Conservation (phyloP, 345 rosid genomes). For the Aquilaria yunnanensis region DNA sequence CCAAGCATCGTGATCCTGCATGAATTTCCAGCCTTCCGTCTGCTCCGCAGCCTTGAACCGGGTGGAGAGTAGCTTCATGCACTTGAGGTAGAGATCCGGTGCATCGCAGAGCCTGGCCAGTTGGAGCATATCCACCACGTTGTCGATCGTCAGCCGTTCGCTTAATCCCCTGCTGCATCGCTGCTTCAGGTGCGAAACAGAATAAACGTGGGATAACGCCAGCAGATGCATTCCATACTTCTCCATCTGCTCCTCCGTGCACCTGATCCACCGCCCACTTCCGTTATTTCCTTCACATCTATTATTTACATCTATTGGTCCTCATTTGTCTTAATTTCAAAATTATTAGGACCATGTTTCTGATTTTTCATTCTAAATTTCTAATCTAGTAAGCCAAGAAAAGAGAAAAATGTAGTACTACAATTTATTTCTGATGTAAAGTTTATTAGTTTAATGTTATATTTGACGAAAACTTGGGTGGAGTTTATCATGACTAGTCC, state of each 20-base stretch:
- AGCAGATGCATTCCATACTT: conserved; percentile 68
- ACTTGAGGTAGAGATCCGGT: conserved; percentile 56
- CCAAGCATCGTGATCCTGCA: conserved; percentile 64
- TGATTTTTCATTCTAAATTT: too few species aligned
- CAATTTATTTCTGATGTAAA: too few species aligned
- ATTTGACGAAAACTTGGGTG: too few species aligned
- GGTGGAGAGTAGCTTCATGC: conserved; percentile 43
- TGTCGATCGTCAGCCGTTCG: conserved; percentile 47
- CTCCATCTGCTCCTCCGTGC: conserved; percentile 54
- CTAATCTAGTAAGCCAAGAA: too few species aligned
- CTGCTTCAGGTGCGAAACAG: conserved; percentile 64
- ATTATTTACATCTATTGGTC: too few species aligned
- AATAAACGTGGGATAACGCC: conserved; percentile 71
- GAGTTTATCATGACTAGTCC: too few species aligned
- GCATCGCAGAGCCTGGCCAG: conserved; percentile 77
- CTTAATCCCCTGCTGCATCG: conserved; percentile 41
- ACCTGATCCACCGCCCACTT: conserved; percentile 29
- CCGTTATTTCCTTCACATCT: conserved; percentile 5
- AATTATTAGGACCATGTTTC: too few species aligned
- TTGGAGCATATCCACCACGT: conserved; percentile 74
- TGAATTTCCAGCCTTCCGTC: conserved; percentile 80
- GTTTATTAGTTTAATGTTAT: too few species aligned
- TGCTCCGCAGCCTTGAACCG: conserved; percentile 49
- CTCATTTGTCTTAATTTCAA: too few species aligned
- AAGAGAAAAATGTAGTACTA: too few species aligned